phyloP scores from a whole-genome alignment of 805 yeast genomes.

The Martiniozyma abietophila region DNA sequence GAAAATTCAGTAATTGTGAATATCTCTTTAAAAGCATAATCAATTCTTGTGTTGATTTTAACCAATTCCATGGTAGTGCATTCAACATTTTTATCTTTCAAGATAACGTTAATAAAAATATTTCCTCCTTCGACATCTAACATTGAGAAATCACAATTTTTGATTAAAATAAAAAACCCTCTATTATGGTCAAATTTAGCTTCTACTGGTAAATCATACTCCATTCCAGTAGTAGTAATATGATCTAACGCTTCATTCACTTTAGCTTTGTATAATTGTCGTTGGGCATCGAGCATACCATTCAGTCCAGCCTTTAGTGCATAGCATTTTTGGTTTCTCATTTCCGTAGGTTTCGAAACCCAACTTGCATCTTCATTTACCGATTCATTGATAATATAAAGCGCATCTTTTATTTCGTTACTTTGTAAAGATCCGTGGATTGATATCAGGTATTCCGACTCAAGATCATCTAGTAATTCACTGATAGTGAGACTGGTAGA shows the following conservation, averaged over 20 bases:
- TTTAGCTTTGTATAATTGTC: constrained; percentile 31
- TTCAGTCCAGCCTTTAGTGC: constrained; percentile 36
- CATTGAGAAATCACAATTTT: constrained; percentile 4
- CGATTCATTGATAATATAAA: constrained; percentile 21
- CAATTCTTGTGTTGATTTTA: constrained; percentile 32
- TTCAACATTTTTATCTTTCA: constrained; percentile 25
- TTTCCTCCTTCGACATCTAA: neutral
- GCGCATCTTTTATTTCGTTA: constrained; percentile 17
- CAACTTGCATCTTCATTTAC: constrained; percentile 36
- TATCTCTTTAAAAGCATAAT: constrained; percentile 33
- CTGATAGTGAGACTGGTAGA: constrained; percentile 15
- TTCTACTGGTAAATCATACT: constrained; percentile 21
- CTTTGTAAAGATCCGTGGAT: constrained; percentile 23
- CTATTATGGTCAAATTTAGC: constrained; percentile 27
- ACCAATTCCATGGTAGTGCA: constrained; percentile 32
- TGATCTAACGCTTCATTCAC: constrained; percentile 28
- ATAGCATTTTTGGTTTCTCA: constrained; percentile 35
- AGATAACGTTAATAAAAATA: constrained; percentile 26
- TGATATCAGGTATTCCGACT: constrained; percentile 15
- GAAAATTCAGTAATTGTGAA: constrained; percentile 32
- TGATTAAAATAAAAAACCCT: constrained; percentile 31
- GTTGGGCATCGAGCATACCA: constrained; percentile 36
- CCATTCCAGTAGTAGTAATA: constrained; percentile 20
- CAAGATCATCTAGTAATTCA: constrained; percentile 11
- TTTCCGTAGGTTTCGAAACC: constrained; percentile 31